Evolutionary conservation across 192 early-diverging fungal species (phyloP), one percentile per base, ranked within the genome.

Genomic region (Coemansia nantahalensis): DNA sequence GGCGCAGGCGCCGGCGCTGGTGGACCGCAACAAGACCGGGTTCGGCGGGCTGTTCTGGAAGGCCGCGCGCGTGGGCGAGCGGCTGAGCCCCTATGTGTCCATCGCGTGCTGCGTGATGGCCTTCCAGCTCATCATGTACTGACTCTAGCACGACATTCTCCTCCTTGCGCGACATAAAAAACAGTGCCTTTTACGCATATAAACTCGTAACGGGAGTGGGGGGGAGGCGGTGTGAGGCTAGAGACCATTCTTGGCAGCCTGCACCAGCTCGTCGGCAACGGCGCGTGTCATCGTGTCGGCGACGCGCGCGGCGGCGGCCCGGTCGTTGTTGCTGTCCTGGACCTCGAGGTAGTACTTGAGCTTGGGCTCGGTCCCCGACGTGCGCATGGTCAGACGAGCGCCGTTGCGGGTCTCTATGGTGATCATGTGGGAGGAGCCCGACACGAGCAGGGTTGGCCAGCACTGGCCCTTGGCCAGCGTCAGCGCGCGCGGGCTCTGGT

Each of bases 1-100:
- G 35, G 84, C 90, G 14, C 91, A 97, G 62, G 90, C 92, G 50
- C 91, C 91, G 34, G 81, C 83, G 24, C 65, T 94, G 17, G 58
- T 97, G 5, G 91, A 92, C 67, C 79, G 83, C 47, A 94, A 95
- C 77, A 95, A 94, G 77, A 83, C 85, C 39, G 93, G 93, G 16
- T 51, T 95, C 21, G 60, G 90, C 23, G 94, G 95, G 15, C 65
- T 97, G 40, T 87, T 98, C 56, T 98, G 94, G 94, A 98, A 98
- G 66, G 81, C 83, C 15, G 93, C 94, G 22, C 80, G 94, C 58
- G 90, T 98, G 65, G 93, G 95, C 15, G 95, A 98, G 65, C 82
- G 95, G 16, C 78, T 98, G 35, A 91, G 88, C 49, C 95, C 95
- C 30, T 98, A 95, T 52, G 94, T 98, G 12, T 88, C 91, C 19